Percentiles rank a stretch among this genome's conserved stretches.
These are phyloP conservation scores for Andrographis paniculata DNA, from an alignment of 305 asterid genomes.

Conservation along the genomic window DNA sequence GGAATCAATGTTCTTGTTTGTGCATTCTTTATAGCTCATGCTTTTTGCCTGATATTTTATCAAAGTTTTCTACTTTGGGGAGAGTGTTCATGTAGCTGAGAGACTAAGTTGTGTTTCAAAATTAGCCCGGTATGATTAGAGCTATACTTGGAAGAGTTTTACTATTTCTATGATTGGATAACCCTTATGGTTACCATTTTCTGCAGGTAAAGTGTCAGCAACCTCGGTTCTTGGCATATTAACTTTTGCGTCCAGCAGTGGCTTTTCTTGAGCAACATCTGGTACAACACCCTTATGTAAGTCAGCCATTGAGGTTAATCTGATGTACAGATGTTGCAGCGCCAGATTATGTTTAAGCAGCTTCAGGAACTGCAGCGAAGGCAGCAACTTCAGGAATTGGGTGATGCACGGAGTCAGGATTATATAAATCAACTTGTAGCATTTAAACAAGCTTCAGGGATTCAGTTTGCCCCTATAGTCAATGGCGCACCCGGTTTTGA, in stretches of 20 bases:
- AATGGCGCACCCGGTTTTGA: conserved; percentile 37
- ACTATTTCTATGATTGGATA: conserved; percentile 7
- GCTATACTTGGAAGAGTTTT: neutral
- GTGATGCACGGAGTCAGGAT: conserved; percentile 31
- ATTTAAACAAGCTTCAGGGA: conserved; percentile 27
- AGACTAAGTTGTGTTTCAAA: conserved; percentile 13
- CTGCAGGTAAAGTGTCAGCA: neutral
- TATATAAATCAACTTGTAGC: conserved; percentile 27
- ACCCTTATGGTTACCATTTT: neutral
- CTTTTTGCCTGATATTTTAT: conserved; percentile 10
- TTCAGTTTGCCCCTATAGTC: conserved; percentile 23
- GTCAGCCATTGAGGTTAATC: conserved; percentile 12
- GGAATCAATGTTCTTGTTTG: neutral
- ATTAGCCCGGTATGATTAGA: conserved; percentile 4
- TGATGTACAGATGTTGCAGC: conserved; percentile 39
- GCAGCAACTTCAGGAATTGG: conserved; percentile 38
- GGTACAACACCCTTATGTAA: conserved; percentile 17
- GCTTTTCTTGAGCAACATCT: conserved; percentile 12
- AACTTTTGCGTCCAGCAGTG: conserved; percentile 11
- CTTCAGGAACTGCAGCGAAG: conserved; percentile 50
- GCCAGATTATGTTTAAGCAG: conserved; percentile 47
- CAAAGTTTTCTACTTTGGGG: conserved; percentile 17
- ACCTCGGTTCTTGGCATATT: conserved; percentile 4
- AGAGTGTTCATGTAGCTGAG: conserved; percentile 5
- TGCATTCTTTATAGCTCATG: conserved; percentile 3